Base-by-base conservation (phyloP, 257 asterid genomes). In the Solanum gracilifrons region DNA sequence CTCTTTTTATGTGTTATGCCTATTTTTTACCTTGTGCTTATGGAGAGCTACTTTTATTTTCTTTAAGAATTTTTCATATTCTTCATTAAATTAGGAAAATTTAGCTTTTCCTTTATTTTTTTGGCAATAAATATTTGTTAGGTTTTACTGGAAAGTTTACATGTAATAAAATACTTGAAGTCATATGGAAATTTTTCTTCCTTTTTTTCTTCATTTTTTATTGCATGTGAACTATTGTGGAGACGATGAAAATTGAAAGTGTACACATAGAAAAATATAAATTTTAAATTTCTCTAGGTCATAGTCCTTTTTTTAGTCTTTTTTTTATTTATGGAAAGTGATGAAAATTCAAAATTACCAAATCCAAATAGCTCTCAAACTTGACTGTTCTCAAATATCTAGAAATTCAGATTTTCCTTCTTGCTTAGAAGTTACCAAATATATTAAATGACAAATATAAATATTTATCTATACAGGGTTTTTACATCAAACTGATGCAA, bases 1-100 rank as follows among this genome's bases (percentile, higher is more conserved):
- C 10, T 0, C 1, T 10, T 64, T 64, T 9, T n/a, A n/a, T 5
- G 16, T n/a, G 6, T 51, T 51, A 5, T 51, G 4, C 32, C 13
- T 23, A 25, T 21, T 20, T 35, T 35, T 76, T 13, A 39, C 36
- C 8, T 43, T 41, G 64, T 79, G 37, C 5, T 41, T 3, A 8
- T 41, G 8, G 23, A 77, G 66, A 43, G 25, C 36, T 75, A 41
- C 64, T 77, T 77, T 51, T 18, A 6, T 51, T 51, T 51, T 51
- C 23, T 20, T 51, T 7, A 15, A 23, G n/a, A 41, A 25, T 2
- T 27, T 77, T 74, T 39, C 23, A 0, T 58, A 1, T 41, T 41
- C 62, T 41, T 77, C 21, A 32, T 25, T 39, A 41, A 77, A 77
- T 41, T 77, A 77, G 84, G 8, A 41, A 41, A n/a, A 13, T 25